Conservation (phyloP, 257 asterid genomes). For the Forsythia suspensa region DNA sequence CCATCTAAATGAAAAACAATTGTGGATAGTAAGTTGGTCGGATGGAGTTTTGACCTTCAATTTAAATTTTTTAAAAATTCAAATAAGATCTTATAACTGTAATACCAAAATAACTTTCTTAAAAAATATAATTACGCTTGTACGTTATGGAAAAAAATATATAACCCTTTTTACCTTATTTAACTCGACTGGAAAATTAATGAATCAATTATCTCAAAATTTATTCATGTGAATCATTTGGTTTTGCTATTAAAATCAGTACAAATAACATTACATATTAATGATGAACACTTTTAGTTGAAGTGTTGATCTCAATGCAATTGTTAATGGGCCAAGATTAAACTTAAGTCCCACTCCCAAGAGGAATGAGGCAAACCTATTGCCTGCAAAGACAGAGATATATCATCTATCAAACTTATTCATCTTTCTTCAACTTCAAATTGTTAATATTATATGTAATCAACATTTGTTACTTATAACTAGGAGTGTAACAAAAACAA, state of each 20-base stretch:
- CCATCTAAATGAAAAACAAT: background rate
- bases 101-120: too few relatives aligned
- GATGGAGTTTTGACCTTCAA: background rate
- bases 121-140: too few relatives aligned
- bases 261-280: background rate
- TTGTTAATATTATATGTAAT: background rate
- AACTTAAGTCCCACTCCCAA: conserved; percentile 45
- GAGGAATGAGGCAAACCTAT: conserved; percentile 42
- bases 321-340: conserved; percentile 29
- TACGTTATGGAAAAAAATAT: too few relatives aligned
- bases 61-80: too few relatives aligned
- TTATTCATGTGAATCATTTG: background rate
- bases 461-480: too few relatives aligned
- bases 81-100: too few relatives aligned
- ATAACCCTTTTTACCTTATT: too few relatives aligned
- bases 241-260: background rate
- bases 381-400: conserved; percentile 51
- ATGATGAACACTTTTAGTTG: conserved; percentile 34
- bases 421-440: conserved; percentile 4
- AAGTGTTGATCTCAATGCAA: conserved; percentile 45
- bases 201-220: background rate
- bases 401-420: conserved; percentile 27
- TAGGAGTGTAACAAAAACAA: too few relatives aligned
- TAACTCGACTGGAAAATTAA: too few relatives aligned
- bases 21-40: background rate